These are phyloP conservation scores for Streptanthus diversifolius DNA, from an alignment of 345 rosid genomes.

Conservation along the genomic window DNA sequence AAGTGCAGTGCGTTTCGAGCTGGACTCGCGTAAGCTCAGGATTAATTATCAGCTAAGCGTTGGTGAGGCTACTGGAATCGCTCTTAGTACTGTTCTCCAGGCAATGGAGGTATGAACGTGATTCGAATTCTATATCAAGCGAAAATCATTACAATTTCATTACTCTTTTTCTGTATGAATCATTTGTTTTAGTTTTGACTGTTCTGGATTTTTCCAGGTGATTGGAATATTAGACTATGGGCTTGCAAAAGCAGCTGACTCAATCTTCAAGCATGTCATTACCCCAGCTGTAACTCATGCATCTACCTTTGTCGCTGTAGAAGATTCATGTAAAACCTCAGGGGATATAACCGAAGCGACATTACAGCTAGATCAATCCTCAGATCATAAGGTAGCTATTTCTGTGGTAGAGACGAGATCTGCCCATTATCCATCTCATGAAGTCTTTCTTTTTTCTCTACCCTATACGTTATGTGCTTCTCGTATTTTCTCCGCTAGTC, in stretches of 20 bases:
- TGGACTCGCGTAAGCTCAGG: constrained; percentile 41
- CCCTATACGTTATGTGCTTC: constrained; percentile 1
- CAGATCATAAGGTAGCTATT: constrained; percentile 47
- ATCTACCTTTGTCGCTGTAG: constrained; percentile 49
- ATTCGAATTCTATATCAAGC: neutral
- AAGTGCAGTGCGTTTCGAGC: constrained; percentile 68
- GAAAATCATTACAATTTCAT: neutral
- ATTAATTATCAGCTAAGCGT: constrained; percentile 51
- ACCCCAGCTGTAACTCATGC: constrained; percentile 62
- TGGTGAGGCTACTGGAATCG: constrained; percentile 50
- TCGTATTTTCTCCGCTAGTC: neutral
- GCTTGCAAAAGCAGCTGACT: constrained; percentile 84
- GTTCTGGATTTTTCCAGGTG: constrained; percentile 48
- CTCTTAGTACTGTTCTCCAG: constrained; percentile 57
- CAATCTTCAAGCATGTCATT: constrained; percentile 75
- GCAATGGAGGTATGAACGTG: constrained; percentile 77
- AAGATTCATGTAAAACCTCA: constrained; percentile 44
- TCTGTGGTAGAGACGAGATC: neutral
- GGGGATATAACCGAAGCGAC: constrained; percentile 48
- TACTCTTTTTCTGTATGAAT: neutral
- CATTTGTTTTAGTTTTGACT: neutral
- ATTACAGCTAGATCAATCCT: constrained; percentile 50
- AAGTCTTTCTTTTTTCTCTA: constrained; percentile 6
- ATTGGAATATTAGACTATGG: constrained; percentile 82
- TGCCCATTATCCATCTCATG: neutral